Conservation (phyloP, 1,284 basidiomycete species). For the Pseudozyma tsukubaensis region DNA sequence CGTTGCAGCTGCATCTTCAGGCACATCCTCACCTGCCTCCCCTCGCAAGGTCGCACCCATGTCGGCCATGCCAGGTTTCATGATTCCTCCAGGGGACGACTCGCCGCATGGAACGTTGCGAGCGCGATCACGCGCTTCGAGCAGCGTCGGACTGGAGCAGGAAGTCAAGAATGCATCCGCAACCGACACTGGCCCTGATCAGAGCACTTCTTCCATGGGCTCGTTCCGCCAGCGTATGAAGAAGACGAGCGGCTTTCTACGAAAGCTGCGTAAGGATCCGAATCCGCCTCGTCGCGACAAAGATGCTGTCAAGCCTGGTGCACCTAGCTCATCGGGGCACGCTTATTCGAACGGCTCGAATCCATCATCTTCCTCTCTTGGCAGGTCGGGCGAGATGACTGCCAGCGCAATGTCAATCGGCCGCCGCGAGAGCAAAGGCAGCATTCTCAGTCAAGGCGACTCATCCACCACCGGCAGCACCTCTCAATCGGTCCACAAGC, state of each 20-base stretch:
- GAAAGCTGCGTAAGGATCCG: slow-evolving; percentile 42
- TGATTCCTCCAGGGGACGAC: slow-evolving; percentile 9
- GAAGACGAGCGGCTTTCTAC: slow-evolving; percentile 63
- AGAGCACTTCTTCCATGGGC: slow-evolving; percentile 16
- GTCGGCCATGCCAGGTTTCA: slow-evolving; percentile 20
- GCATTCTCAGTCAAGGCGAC: slow-evolving; percentile 21
- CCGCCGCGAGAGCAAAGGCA: slow-evolving; percentile 32
- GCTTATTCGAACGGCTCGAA: slow-evolving; percentile 34
- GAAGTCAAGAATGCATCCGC: slow-evolving; percentile 24
- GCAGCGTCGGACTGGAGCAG: slow-evolving; percentile 44
- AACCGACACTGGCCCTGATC: not conserved
- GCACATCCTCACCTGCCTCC: slow-evolving; percentile 4
- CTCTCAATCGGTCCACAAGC: slow-evolving; percentile 17
- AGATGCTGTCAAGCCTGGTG: slow-evolving; percentile 9
- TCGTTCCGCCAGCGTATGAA: slow-evolving; percentile 60
- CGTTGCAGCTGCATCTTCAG: slow-evolving; percentile 3
- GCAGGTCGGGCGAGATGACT: slow-evolving; percentile 7
- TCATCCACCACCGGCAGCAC: slow-evolving; percentile 22
- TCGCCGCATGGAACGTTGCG: slow-evolving; percentile 1
- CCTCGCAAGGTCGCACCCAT: slow-evolving; percentile 12
- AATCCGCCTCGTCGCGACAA: slow-evolving; percentile 15
- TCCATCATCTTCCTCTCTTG: slow-evolving; percentile 25
- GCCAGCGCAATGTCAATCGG: slow-evolving; percentile 2
- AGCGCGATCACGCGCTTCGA: slow-evolving; percentile 20
- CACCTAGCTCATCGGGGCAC: slow-evolving; percentile 4